Conservation (phyloP, 2,329 filamentous ascomycete genomes). For the Aspergillus aculeatinus region DNA sequence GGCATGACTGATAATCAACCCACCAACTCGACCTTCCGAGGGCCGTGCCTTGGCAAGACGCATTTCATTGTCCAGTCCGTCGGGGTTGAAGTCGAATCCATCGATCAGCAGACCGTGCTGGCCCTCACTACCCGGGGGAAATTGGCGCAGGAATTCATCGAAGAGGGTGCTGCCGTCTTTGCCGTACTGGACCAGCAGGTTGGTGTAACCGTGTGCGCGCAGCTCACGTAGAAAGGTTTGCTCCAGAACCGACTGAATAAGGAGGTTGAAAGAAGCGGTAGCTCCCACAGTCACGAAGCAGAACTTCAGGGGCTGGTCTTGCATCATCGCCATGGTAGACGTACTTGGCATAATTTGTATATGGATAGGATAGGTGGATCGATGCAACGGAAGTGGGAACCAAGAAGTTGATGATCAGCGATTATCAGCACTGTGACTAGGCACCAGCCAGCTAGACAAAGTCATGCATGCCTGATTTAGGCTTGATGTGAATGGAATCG, state of each 20-base stretch:
- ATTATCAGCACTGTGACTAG: neutral
- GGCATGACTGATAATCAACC: conserved; percentile 84
- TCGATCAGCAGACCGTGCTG: conserved; percentile 52
- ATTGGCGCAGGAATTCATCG: conserved; percentile 35
- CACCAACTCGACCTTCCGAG: conserved; percentile 48
- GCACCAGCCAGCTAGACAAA: neutral
- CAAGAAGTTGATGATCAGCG: neutral
- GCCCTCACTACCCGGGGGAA: conserved; percentile 23
- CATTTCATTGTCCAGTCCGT: conserved; percentile 63
- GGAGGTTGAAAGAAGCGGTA: conserved; percentile 74
- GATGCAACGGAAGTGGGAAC: no score
- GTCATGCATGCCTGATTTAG: neutral
- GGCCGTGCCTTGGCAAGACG: conserved; percentile 49
- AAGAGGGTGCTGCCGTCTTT: conserved; percentile 60
- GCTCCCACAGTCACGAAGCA: conserved; percentile 92
- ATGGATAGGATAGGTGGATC: neutral
- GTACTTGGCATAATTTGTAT: neutral
- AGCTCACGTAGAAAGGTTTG: conserved; percentile 64
- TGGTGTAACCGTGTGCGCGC: conserved; percentile 60
- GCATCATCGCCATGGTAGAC: conserved; percentile 15
- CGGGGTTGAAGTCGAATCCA: conserved; percentile 65
- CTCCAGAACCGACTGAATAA: conserved; percentile 67
- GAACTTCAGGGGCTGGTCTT: conserved; percentile 32
- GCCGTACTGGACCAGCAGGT: conserved; percentile 79
- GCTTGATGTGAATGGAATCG: no score